A percentile compares a stretch with the other conserved stretches of the same genome.
Evolutionary conservation across 768 basidiomycete species (phyloP).

Genomic region (Coprinellus aureogranulatus): DNA sequence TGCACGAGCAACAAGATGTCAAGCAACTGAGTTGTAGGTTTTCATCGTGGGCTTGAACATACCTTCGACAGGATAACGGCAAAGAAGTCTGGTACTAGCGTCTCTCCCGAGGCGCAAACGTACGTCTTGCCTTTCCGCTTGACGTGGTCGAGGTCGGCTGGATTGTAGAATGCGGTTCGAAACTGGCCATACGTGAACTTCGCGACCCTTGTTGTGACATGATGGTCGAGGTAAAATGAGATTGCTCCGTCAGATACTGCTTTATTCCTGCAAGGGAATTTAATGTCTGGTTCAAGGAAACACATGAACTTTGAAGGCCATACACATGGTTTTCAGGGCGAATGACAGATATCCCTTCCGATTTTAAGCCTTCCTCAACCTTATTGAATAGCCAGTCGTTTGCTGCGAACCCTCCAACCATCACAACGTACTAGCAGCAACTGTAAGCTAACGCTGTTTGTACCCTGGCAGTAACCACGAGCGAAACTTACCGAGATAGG

Average conservation of each 20-base stretch:
- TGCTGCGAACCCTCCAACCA: conserved; percentile 52
- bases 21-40: too few relatives aligned
- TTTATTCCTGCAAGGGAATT: too few relatives aligned
- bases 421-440: conserved; percentile 36
- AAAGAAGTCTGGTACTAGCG: conserved; percentile 40
- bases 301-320: conserved; percentile 8
- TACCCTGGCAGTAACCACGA: background rate
- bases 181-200: conserved; percentile 49
- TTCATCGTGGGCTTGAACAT: too few relatives aligned
- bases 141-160: conserved; percentile 37
- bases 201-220: conserved; percentile 47
- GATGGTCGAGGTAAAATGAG: conserved; percentile 44
- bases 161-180: conserved; percentile 35
- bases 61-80: conserved; percentile 46
- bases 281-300: too few relatives aligned
- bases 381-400: conserved; percentile 44
- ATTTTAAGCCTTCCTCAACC: conserved; percentile 33
- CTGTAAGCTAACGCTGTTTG: too few relatives aligned
- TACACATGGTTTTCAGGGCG: conserved; percentile 49
- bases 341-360: conserved; percentile 32
- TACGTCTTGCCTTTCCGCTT: conserved; percentile 27
- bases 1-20: too few relatives aligned
- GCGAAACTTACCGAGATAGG: conserved; percentile 26
- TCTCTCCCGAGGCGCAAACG: conserved; percentile 38
- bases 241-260: conserved; percentile 55